phyloP scores from a whole-genome alignment of 1,284 basidiomycete genomes.

The Trichosporon sp. region DNA sequence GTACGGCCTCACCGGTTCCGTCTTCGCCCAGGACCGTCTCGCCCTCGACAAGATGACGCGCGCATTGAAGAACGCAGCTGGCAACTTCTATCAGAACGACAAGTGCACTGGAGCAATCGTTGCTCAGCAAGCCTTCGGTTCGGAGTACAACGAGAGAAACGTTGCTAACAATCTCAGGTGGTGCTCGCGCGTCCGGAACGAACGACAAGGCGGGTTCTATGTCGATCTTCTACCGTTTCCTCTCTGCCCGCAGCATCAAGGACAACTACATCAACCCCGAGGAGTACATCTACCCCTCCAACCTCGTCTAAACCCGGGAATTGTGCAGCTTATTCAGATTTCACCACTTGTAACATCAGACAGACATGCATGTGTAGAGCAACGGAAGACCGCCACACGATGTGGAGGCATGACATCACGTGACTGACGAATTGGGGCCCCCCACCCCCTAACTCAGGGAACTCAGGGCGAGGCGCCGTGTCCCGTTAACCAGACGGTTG shows the following conservation, averaged over 20 bases:
- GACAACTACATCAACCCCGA: constrained; percentile 82
- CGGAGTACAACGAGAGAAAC: neutral
- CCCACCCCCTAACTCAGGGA: no score
- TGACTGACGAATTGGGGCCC: no score
- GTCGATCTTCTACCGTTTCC: constrained; percentile 81
- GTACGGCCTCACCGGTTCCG: constrained; percentile 86
- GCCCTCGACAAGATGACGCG: constrained; percentile 71
- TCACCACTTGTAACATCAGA: no score
- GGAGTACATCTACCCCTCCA: constrained; percentile 76
- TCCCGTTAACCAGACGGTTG: no score
- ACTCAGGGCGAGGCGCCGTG: no score
- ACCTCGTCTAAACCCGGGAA: constrained; percentile 66
- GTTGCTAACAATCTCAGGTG: constrained; percentile 53
- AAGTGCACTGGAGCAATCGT: constrained; percentile 85
- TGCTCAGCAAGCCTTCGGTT: constrained; percentile 95
- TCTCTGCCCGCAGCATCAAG: constrained; percentile 89
- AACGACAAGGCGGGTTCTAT: constrained; percentile 97
- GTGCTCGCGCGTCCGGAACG: constrained; percentile 85
- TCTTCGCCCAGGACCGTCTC: constrained; percentile 76
- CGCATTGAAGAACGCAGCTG: constrained; percentile 67
- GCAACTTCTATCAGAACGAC: constrained; percentile 87
- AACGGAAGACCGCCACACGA: no score
- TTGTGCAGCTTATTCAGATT: no score
- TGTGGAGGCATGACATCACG: no score
- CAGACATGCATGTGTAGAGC: no score